Evolutionary conservation across 768 basidiomycete genomes (phyloP), one percentile per base, ranked within the genome.

Genomic region (Tricholoma bakamatsutake): DNA sequence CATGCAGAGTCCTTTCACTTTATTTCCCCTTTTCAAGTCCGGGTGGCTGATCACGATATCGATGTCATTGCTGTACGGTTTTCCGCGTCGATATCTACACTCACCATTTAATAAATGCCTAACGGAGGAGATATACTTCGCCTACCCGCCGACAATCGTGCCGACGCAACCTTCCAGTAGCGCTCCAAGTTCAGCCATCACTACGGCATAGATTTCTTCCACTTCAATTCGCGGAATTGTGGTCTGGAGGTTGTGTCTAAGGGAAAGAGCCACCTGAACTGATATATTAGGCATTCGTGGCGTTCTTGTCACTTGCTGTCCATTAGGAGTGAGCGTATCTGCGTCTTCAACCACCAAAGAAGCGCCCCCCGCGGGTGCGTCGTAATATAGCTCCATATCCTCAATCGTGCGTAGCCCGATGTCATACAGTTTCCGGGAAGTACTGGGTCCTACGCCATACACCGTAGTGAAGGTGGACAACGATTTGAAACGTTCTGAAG

Each of bases 21-120:
- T 75, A 8, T 67, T 69, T 28, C 64, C 73, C 8, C 64, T 67
- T 42, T 68, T 60, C 51, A 69, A 62, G 59, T 83, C 77, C 0
- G 80, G 74, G 63, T 94, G 90, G 34, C 85, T 88, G 65, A 96
- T 87, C 1, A 97, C 82, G 54, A 98, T 88, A 63, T 98, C 94
- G 30, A 93, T 84, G 65, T 97, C 94, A 62, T 88, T 90, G 64
- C 87, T 90, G 57, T 83, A 71, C 2, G 71, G 63, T 67, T 96
- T 96, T 1, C 94, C 94, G 54, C 94, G 74, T 28, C 95, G 83
- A 70, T 94, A 91, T 5, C 93, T 93, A 54, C 6, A 53, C 49
- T 18, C 28, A 11, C 27, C 33, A 39, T 11, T 35, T 40, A 6
- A 9, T n/a, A 45, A 17, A 18, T 39, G 27, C 15, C 2, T 6